Conservation (phyloP, 768 basidiomycete species). For the Trametes coccinea region DNA sequence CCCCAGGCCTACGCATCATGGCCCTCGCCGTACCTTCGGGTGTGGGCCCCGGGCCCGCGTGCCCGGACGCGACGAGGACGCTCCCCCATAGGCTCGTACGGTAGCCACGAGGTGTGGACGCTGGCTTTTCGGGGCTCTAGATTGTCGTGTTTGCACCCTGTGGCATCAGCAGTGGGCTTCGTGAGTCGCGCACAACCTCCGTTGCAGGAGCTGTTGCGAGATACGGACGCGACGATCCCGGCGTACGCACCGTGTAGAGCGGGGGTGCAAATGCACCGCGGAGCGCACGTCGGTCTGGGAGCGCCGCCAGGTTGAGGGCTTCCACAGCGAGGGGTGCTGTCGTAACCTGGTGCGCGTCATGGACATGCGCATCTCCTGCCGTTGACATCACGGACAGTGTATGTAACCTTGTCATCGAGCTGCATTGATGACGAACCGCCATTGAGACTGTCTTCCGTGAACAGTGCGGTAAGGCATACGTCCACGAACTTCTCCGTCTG, state of each 20-base stretch:
- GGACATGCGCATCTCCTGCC: too few relatives aligned
- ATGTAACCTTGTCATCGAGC: too few relatives aligned
- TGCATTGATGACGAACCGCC: too few relatives aligned
- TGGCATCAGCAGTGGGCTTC: not conserved
- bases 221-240: conserved; percentile 5
- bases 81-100: not conserved
- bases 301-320: too few relatives aligned
- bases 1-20: not conserved
- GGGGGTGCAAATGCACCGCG: not conserved
- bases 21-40: not conserved
- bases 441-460: too few relatives aligned
- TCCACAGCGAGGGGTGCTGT: too few relatives aligned
- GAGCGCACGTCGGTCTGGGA: not conserved
- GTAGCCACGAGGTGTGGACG: conserved; percentile 1
- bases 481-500: too few relatives aligned
- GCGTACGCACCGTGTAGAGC: not conserved
- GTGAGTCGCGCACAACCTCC: not conserved
- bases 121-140: not conserved
- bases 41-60: not conserved
- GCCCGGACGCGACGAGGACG: not conserved
- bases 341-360: too few relatives aligned
- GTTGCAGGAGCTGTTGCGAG: too few relatives aligned
- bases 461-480: too few relatives aligned
- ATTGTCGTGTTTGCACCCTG: not conserved
- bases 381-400: too few relatives aligned